Evolutionary conservation across 306 rosid species (phyloP).

Genomic region (Castanea crenata): DNA sequence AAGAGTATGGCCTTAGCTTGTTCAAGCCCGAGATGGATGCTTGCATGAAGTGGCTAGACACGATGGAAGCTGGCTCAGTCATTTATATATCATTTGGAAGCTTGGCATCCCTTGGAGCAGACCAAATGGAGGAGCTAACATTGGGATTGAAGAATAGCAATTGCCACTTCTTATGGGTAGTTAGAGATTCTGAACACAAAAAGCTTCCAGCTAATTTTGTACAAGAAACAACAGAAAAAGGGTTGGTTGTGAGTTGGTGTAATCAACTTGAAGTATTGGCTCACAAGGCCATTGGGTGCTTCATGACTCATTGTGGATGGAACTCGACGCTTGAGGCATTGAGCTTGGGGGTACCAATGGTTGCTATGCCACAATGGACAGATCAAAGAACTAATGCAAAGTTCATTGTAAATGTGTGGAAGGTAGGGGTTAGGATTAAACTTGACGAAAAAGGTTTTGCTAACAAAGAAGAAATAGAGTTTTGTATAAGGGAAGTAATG

Average conservation of each 20-base stretch:
- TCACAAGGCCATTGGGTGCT: conserved; percentile 1
- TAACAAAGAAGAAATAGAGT: conserved; percentile 6
- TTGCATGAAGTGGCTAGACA: conserved; percentile 8
- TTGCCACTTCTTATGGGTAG: conserved; percentile 12
- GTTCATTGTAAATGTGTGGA: conserved; percentile 16
- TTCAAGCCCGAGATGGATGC: conserved; percentile 2
- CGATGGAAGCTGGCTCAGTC: conserved; percentile 3
- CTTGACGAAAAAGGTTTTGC: not conserved
- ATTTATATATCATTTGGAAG: conserved; percentile 8
- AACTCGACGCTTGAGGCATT: conserved; percentile 16
- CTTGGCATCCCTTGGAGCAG: not conserved
- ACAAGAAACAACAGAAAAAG: not conserved
- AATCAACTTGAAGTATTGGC: conserved; percentile 8
- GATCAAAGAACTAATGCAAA: conserved; percentile 13
- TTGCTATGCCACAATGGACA: conserved; percentile 16
- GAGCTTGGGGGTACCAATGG: conserved; percentile 5
- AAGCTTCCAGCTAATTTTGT: conserved; percentile 12
- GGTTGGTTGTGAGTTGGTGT: conserved; percentile 10
- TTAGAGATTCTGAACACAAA: not conserved
- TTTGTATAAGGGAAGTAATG: conserved; percentile 9
- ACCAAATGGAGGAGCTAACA: conserved; percentile 10
- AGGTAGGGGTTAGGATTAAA: conserved; percentile 8
- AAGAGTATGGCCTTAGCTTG: conserved; percentile 11
- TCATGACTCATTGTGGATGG: conserved; percentile 14
- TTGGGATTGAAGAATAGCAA: not conserved